Percentiles rank a stretch among this genome's conserved stretches.
phyloP scores from a whole-genome alignment of 1,284 basidiomycete genomes.

The Tilletia setariae region DNA sequence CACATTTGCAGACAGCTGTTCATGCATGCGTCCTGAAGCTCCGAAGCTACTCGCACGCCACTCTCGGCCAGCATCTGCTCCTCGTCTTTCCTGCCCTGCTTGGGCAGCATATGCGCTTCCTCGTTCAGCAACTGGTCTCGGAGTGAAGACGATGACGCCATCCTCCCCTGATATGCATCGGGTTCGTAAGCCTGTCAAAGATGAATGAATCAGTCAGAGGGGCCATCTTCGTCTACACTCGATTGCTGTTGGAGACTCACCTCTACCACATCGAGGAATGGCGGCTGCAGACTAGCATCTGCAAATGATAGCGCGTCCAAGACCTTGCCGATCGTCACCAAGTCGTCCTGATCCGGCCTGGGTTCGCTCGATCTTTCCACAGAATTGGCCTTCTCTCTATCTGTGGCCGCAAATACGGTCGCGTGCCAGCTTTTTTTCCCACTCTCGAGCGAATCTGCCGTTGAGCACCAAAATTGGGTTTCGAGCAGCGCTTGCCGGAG shows the following conservation, averaged over 20 bases:
- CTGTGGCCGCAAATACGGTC: background rate
- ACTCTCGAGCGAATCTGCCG: background rate
- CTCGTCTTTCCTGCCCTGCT: background rate
- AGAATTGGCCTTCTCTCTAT: background rate
- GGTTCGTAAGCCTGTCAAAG: background rate
- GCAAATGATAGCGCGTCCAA: slow-evolving; percentile 31
- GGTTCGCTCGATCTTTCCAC: background rate
- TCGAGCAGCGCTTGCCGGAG: background rate
- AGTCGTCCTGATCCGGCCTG: background rate
- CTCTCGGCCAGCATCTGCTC: background rate
- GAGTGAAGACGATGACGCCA: background rate
- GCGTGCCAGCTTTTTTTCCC: background rate
- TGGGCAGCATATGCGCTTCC: slow-evolving; percentile 10
- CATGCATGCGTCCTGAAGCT: background rate
- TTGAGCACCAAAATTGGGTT: background rate
- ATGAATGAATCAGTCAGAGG: background rate
- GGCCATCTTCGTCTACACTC: background rate
- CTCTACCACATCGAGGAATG: slow-evolving; percentile 23
- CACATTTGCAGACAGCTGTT: background rate
- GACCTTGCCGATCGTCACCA: background rate
- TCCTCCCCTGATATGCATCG: background rate
- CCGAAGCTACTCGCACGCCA: background rate
- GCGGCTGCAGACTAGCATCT: slow-evolving; percentile 32
- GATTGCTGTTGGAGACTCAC: slow-evolving; percentile 23
- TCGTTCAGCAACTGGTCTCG: slow-evolving; percentile 16